These are phyloP conservation scores for Phialophora tarda DNA, from an alignment of 2,329 filamentous ascomycete species.

Conservation along the genomic window DNA sequence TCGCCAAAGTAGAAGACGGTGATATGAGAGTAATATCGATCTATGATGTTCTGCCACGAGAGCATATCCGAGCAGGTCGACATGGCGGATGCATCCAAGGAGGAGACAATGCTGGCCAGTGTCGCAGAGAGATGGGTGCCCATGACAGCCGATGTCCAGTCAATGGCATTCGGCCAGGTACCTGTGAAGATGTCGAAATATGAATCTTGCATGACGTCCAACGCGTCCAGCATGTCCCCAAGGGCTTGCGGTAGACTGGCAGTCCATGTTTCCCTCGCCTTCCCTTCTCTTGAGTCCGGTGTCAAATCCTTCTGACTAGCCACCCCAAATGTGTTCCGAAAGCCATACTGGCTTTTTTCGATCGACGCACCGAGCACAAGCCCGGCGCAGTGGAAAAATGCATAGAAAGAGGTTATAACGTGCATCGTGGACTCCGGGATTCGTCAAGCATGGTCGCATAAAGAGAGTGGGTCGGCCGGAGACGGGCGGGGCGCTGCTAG, in stretches of 20 bases:
- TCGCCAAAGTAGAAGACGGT: conserved; percentile 85
- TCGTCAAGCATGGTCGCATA: conserved; percentile 26
- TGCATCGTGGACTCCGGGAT: conserved; percentile 23
- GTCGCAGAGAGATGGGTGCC: conserved; percentile 78
- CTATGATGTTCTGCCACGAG: conserved; percentile 76
- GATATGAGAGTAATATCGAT: conserved; percentile 78
- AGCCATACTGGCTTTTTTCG: conserved; percentile 11
- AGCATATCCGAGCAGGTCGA: conserved; percentile 47
- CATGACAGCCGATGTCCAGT: conserved; percentile 90
- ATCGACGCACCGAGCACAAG: conserved; percentile 20
- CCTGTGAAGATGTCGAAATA: conserved; percentile 80
- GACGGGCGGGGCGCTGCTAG: not conserved
- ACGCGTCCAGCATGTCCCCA: conserved; percentile 61
- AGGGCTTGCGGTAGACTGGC: conserved; percentile 17
- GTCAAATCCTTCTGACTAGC: conserved; percentile 23
- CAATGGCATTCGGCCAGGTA: conserved; percentile 83
- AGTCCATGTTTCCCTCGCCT: conserved; percentile 5
- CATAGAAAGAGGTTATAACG: conserved; percentile 13
- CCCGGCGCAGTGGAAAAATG: conserved; percentile 15
- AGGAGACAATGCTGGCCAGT: conserved; percentile 69
- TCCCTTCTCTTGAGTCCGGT: conserved; percentile 24
- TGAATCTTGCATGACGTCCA: conserved; percentile 75
- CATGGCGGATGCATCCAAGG: conserved; percentile 51
- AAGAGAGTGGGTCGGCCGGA: conserved; percentile 3
- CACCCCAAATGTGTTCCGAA: not conserved